phyloP scores from a whole-genome alignment of 148 eudicot species.

The Limonium bicolor region DNA sequence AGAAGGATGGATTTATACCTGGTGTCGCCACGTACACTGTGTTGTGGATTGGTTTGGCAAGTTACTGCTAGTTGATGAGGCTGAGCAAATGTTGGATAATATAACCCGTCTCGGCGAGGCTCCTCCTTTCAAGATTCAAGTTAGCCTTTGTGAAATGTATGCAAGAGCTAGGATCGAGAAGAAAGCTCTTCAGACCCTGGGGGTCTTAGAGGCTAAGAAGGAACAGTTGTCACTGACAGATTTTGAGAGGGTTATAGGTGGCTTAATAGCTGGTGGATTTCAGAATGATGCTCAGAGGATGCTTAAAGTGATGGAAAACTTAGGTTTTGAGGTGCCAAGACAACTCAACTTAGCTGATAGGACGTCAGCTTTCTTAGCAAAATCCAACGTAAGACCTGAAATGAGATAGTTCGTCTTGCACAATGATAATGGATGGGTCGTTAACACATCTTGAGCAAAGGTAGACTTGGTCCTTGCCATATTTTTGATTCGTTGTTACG shows the following conservation, averaged over 20 bases:
- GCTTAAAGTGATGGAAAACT: constrained; percentile 37
- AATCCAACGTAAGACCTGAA: too few relatives aligned
- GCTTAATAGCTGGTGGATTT: constrained; percentile 41
- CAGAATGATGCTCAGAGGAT: constrained; percentile 49
- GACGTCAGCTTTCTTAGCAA: too few relatives aligned
- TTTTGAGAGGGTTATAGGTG: constrained; percentile 47
- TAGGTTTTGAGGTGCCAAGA: constrained; percentile 36
- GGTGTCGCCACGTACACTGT: constrained; percentile 59
- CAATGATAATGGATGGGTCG: too few relatives aligned
- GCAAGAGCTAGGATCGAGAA: constrained; percentile 43
- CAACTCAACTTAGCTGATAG: constrained; percentile 12
- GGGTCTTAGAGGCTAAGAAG: constrained; percentile 60
- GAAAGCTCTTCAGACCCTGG: constrained; percentile 72
- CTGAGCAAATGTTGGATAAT: constrained; percentile 55
- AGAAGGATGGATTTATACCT: constrained; percentile 61
- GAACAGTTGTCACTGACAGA: constrained; percentile 34
- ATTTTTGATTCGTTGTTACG: too few relatives aligned
- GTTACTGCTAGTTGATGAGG: constrained; percentile 72
- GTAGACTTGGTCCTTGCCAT: too few relatives aligned
- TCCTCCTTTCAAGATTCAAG: constrained; percentile 65
- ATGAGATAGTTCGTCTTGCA: too few relatives aligned
- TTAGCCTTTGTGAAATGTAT: constrained; percentile 89
- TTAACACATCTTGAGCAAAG: too few relatives aligned
- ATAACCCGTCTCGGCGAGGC: constrained; percentile 57
- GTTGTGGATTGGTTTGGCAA: constrained; percentile 76